Percentiles rank a stretch among this genome's conserved stretches.
phyloP scores from a whole-genome alignment of 768 basidiomycete species.

The Tricholoma saponaceum region DNA sequence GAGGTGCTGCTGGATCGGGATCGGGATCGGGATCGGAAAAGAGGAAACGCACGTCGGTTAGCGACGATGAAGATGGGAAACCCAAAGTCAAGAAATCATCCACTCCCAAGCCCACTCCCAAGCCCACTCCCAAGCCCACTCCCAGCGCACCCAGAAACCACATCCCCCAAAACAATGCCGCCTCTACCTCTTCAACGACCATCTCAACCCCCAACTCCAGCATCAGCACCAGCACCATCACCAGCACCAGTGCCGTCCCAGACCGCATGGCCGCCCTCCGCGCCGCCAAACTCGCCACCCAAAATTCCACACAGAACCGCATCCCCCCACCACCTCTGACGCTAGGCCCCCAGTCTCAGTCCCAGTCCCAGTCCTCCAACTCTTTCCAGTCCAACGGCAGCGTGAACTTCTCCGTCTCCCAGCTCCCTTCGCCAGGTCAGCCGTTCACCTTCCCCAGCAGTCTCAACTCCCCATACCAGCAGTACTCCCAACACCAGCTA shows the following conservation, averaged over 20 bases:
- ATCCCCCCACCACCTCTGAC: neutral
- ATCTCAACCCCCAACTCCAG: neutral
- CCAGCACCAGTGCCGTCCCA: neutral
- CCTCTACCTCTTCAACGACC: neutral
- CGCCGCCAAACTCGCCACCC: conserved; percentile 14
- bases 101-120: neutral
- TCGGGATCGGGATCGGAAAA: conserved; percentile 5
- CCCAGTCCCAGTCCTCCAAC: conserved; percentile 1
- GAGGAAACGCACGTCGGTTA: conserved; percentile 13
- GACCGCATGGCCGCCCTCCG: conserved; percentile 22
- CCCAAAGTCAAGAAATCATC: neutral
- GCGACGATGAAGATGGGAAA: conserved; percentile 10
- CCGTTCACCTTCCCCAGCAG: conserved; percentile 11
- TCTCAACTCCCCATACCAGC: neutral
- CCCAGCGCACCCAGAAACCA: neutral
- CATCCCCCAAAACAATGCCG: neutral
- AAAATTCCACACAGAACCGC: neutral
- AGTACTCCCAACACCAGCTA: neutral
- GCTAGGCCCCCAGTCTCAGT: neutral
- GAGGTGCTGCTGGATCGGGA: conserved; percentile 6
- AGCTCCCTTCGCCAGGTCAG: conserved; percentile 23
- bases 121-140: neutral
- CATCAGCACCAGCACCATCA: neutral
- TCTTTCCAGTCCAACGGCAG: neutral
- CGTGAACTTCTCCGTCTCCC: conserved; percentile 10